Evolutionary conservation across 164 flowering plant genomes (phyloP).

Genomic region (Magnolia officinalis): DNA sequence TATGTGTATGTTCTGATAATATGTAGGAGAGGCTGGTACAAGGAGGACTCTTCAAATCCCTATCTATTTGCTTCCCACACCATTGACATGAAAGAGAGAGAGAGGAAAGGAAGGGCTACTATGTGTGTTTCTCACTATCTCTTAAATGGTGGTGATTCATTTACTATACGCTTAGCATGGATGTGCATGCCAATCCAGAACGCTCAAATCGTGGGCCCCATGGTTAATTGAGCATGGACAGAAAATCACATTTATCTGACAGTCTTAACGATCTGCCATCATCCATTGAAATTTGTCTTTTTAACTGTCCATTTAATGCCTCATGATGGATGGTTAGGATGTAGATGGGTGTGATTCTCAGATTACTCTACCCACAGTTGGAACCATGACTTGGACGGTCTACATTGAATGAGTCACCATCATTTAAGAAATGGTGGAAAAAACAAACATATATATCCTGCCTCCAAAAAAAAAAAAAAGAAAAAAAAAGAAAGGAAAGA

Average conservation of each 20-base stretch:
- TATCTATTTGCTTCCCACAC: background rate
- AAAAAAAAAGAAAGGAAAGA: constrained; percentile 24
- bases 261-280: background rate
- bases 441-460: background rate
- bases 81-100: background rate
- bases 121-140: background rate
- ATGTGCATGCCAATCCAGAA: background rate
- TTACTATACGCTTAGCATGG: background rate
- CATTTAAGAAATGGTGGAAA: background rate
- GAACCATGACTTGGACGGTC: constrained; percentile 26
- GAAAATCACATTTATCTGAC: background rate
- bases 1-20: too few species aligned
- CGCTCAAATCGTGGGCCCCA: background rate
- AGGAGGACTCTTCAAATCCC: too few species aligned
- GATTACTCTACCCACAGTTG: too few species aligned
- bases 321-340: too few species aligned
- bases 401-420: constrained; percentile 18
- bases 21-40: too few species aligned
- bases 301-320: too few species aligned
- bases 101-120: background rate
- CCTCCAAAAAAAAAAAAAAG: too few species aligned
- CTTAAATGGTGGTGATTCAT: background rate
- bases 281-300: too few species aligned
- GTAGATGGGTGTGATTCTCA: too few species aligned
- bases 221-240: background rate